These are phyloP conservation scores for Ogataea populi-albae DNA, from an alignment of 805 yeast species.

Conservation along the genomic window DNA sequence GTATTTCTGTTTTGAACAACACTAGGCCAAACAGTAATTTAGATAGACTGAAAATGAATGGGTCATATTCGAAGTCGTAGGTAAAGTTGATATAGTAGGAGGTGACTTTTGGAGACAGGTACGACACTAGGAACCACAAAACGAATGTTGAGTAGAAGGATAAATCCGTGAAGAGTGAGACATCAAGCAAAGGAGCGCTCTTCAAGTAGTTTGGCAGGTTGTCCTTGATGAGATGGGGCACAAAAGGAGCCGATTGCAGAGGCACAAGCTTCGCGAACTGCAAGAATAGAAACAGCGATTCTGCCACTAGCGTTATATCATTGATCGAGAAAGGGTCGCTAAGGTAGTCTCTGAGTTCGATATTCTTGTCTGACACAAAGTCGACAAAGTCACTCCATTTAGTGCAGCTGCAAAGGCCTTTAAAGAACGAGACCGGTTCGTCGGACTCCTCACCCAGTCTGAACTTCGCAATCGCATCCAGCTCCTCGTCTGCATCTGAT, in stretches of 20 bases:
- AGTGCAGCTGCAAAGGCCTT: neutral
- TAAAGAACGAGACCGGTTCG: conserved; percentile 1
- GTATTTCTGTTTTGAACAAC: conserved; percentile 31
- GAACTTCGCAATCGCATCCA: conserved; percentile 8
- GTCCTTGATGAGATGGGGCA: conserved; percentile 25
- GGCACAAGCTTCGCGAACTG: conserved; percentile 17
- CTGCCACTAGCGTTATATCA: conserved; percentile 23
- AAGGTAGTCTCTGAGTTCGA: conserved; percentile 30
- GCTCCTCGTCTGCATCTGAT: conserved; percentile 14
- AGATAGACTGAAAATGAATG: conserved; percentile 46
- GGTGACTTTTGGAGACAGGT: conserved; percentile 39
- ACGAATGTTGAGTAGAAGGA: conserved; percentile 33
- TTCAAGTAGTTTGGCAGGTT: conserved; percentile 24
- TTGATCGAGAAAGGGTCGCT: conserved; percentile 34
- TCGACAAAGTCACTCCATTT: conserved; percentile 16
- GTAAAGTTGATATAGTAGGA: conserved; percentile 56
- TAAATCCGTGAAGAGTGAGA: conserved; percentile 32
- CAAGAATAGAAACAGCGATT: conserved; percentile 19
- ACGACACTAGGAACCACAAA: conserved; percentile 41
- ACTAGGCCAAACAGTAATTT: conserved; percentile 41
- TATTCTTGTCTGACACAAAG: conserved; percentile 24
- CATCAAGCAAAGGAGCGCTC: conserved; percentile 34
- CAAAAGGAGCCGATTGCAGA: conserved; percentile 15
- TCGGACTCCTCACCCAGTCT: conserved; percentile 29
- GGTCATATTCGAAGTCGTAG: conserved; percentile 52